A percentile compares a stretch with the other conserved stretches of the same genome.
phyloP scores from a whole-genome alignment of 805 yeast species.

The Danielia oregonensis region DNA sequence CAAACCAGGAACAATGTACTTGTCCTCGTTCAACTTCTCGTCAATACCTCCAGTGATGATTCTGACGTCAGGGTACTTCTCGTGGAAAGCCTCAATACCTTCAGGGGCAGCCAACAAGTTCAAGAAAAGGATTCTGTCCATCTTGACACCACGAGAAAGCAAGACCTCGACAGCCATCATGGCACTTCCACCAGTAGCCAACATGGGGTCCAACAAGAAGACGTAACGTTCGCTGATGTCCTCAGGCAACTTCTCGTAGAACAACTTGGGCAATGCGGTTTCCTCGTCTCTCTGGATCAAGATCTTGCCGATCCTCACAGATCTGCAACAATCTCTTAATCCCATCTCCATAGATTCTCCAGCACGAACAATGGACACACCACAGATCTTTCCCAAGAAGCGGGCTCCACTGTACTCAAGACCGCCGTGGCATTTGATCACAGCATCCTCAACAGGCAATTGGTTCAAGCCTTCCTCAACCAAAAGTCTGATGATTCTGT shows the following conservation, averaged over 20 bases:
- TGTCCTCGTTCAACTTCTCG: conserved; percentile 76
- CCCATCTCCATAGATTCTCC: conserved; percentile 99
- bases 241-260: conserved; percentile 90
- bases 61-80: conserved; percentile 75
- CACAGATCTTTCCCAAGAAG: conserved; percentile 92
- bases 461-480: conserved; percentile 96
- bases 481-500: conserved; percentile 85
- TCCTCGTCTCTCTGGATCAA: conserved; percentile 97
- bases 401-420: conserved; percentile 68
- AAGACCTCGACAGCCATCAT: conserved; percentile 94
- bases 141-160: conserved; percentile 79
- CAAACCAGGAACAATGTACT: conserved; percentile 87
- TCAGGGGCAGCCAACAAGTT: conserved; percentile 94
- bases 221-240: conserved; percentile 88
- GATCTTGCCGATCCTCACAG: conserved; percentile 94
- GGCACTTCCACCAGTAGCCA: conserved; percentile 99
- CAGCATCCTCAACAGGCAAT: conserved; percentile 73
- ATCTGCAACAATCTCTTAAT: conserved; percentile 92
- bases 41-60: conserved; percentile 95
- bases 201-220: conserved; percentile 91
- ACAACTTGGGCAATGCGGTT: conserved; percentile 87
- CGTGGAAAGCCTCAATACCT: conserved; percentile 77
- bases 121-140: conserved; percentile 82
- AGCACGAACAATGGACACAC: conserved; percentile 96
- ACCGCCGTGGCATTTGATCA: conserved; percentile 75